Evolutionary conservation across 495 filamentous ascomycete species (phyloP), one percentile per base, ranked within the genome.

Genomic region (Xylaria longipes): DNA sequence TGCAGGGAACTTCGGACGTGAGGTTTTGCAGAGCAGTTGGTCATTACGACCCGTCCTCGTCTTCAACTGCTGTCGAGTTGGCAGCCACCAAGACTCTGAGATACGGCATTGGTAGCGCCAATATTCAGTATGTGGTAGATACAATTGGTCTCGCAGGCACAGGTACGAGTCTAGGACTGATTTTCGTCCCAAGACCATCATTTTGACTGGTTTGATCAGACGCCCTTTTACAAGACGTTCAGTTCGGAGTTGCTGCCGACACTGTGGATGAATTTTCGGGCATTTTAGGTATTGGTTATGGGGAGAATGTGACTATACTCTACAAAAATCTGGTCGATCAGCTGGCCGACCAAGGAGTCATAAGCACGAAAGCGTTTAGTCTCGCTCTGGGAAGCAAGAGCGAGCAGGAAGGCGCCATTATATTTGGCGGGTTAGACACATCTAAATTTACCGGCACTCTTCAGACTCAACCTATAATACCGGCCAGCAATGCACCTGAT

Each of bases 401-500:
- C 37, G 76, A 81, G 48, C 75, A 81, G 62, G 77, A 84, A 39
- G 96, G 96, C n/a, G 89, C 91, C 9, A 90, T 99, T 57, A 87
- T 99, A 31, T 99, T 99, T 76, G 96, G 96, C 31, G 96, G 95
- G 20, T 88, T 99, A 45, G 92, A 99, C 77, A 94, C 91, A 0
- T 89, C 84, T 50, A 98, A 97, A 79, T 99, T 92, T 77, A 83
- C 82, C 17, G 96, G 94, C 22, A 72, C 82, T 1, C 87, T 99
- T 14, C 80, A 89, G 65, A 90, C 85, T 6, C 77, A 95, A 14
- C 93, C 93, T 20, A 87, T 97, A 39, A 82, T 90, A 29, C 82
- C 84, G 8, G 84, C 86, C 65, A 68, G 35, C 12, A 41, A 73
- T 11, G 80, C 83, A 3, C 84, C 84, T 14, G 84, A 86, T 69